Evolutionary conservation across 805 yeast species (phyloP), one percentile per base, ranked within the genome.

Genomic region (Scheffersomyces ergatensis): DNA sequence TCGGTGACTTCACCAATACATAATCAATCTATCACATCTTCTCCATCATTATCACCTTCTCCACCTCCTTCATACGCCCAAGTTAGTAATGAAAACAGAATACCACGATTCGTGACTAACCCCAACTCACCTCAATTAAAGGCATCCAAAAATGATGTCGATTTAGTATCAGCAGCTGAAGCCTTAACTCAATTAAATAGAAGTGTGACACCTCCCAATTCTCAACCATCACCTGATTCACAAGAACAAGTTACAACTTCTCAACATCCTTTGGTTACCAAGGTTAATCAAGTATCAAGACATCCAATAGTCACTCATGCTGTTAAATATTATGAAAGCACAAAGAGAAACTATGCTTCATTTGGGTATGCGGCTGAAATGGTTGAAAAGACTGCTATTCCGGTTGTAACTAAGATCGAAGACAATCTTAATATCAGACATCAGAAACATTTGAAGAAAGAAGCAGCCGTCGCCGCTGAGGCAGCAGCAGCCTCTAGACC

Each of bases 311-410:
- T 70, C 34, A 73, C 68, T 33, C 72, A 70, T 55, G 78, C 77
- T 17, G 77, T 72, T 44, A 72, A 66, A 41, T 66, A 74, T 53
- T 67, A 73, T 55, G 74, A 72, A 45, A 61, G 65, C 39, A 65
- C 70, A 48, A 74, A 70, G 58, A 57, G 67, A 48, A 75, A 55
- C 51, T 75, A 55, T 51, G 70, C 74, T 29, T 66, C 78, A 31
- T 74, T 78, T 54, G 72, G 74, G 53, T 80, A 78, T 57, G 83
- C 82, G 16, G 85, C 83, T 1, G 84, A 74, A 26, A 71, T 78
- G 44, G 77, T 79, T 29, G 82, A 76, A 53, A 68, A 71, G 45
- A 80, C 79, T 0, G 78, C 83, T 13, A 59, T 68, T 30, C 82
- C 82, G 1, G 70, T 76, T 46, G 82, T 77, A 33, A 70, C 59